Evolutionary conservation across 192 early-diverging fungal species (phyloP).

Genomic region (Podila verticillata): DNA sequence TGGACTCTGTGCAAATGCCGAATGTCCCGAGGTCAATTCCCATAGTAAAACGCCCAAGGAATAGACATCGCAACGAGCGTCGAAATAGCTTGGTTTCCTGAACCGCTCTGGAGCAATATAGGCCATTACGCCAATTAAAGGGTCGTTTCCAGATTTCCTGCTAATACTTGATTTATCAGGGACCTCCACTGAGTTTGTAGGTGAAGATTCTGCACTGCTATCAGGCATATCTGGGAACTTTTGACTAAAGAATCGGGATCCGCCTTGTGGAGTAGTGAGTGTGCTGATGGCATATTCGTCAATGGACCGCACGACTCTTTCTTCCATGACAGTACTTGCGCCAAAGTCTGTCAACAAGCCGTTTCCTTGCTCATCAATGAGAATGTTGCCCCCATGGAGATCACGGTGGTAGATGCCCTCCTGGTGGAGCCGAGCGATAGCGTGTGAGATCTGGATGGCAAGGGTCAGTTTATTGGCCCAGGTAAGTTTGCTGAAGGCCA

Average conservation of each 20-base stretch:
- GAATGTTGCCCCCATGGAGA: constrained; percentile 48
- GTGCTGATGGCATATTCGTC: constrained; percentile 20
- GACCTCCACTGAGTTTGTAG: background rate
- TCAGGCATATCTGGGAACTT: constrained; percentile 3
- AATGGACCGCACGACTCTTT: constrained; percentile 17
- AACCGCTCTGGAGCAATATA: constrained; percentile 50
- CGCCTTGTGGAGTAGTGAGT: constrained; percentile 14
- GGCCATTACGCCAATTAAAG: constrained; percentile 43
- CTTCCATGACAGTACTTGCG: constrained; percentile 35
- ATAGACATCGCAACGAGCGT: constrained; percentile 54
- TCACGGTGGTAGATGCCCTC: constrained; percentile 49
- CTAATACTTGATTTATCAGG: background rate
- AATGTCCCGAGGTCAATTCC: constrained; percentile 52
- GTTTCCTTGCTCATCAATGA: constrained; percentile 33
- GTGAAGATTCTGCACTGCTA: background rate
- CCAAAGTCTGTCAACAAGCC: constrained; percentile 49
- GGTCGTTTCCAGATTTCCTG: constrained; percentile 6
- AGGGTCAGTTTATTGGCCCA: constrained; percentile 41
- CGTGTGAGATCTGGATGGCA: constrained; percentile 36
- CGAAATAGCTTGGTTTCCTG: constrained; percentile 38
- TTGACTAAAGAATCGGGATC: constrained; percentile 26
- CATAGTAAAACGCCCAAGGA: constrained; percentile 55
- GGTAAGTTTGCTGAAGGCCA: constrained; percentile 24
- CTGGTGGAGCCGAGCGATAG: constrained; percentile 38
- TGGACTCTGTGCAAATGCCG: constrained; percentile 23